Percentiles rank a stretch among this genome's conserved stretches.
Conservation (phyloP, 306 rosid species). For the Medicago lupulina region DNA sequence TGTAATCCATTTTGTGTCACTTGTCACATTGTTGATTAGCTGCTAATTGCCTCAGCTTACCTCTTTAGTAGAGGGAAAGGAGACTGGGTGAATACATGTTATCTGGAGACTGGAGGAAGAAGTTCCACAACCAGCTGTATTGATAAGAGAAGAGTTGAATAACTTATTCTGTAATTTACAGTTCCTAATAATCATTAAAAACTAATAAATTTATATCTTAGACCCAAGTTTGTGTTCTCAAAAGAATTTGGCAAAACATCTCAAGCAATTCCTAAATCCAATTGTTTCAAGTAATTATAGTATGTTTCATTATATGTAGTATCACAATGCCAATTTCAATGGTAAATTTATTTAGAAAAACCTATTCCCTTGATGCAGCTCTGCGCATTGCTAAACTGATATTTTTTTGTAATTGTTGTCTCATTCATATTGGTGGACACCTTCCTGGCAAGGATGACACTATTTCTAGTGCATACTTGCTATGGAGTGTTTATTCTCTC, state of each 20-base stretch:
- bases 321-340: conserved; percentile 20
- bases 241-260: conserved; percentile 4
- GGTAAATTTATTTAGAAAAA: not conserved
- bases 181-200: not conserved
- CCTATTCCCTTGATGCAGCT: not conserved
- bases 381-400: not conserved
- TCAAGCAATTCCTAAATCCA: conserved; percentile 8
- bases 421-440: conserved; percentile 11
- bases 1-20: conserved; percentile 28
- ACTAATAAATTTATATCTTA: conserved; percentile 5
- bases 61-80: conserved; percentile 1
- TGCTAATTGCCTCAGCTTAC: conserved; percentile 24
- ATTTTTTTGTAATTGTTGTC: conserved; percentile 1
- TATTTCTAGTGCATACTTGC: conserved; percentile 22
- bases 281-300: conserved; percentile 10
- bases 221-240: conserved; percentile 24
- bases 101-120: not conserved
- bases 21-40: conserved; percentile 16
- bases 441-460: not conserved
- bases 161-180: not conserved
- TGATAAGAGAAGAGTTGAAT: not conserved
- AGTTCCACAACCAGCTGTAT: not conserved
- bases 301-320: conserved; percentile 2
- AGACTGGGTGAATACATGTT: conserved; percentile 15
- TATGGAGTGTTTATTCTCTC: conserved; percentile 14